Evolutionary conservation across 2,329 filamentous ascomycete species (phyloP).

Genomic region (Xylariaceae sp.): DNA sequence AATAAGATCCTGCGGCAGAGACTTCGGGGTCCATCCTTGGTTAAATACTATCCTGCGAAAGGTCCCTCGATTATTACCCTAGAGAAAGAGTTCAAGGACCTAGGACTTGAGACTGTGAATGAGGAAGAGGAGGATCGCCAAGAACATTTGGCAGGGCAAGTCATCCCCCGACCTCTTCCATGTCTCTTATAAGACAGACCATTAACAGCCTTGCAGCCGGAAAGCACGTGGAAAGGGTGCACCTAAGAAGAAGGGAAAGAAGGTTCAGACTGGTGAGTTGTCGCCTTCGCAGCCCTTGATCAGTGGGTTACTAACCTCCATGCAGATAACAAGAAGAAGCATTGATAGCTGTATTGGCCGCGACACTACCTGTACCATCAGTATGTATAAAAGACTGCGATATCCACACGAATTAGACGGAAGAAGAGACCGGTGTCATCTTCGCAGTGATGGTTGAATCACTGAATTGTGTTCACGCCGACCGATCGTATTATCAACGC

Average conservation of each 20-base stretch:
- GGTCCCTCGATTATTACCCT: constrained; percentile 57
- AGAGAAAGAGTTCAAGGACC: constrained; percentile 65
- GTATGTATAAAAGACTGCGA: constrained; percentile 10
- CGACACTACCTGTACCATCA: constrained; percentile 8
- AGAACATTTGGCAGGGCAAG: constrained; percentile 65
- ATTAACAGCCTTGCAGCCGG: constrained; percentile 46
- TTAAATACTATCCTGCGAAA: constrained; percentile 81
- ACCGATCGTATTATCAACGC: neutral
- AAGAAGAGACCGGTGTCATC: neutral
- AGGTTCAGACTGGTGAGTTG: constrained; percentile 18
- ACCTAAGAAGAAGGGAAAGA: constrained; percentile 77
- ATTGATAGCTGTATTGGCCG: neutral
- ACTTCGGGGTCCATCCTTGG: constrained; percentile 74
- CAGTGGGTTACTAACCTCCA: neutral
- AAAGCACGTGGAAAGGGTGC: constrained; percentile 79
- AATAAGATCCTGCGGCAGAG: constrained; percentile 90
- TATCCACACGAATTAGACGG: constrained; percentile 4
- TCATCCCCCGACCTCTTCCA: constrained; percentile 7
- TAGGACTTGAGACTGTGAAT: constrained; percentile 65
- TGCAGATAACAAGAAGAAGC: constrained; percentile 11
- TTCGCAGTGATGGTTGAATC: neutral
- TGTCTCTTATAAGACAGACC: neutral
- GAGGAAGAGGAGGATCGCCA: constrained; percentile 74
- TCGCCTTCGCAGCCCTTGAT: neutral
- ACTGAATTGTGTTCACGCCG: neutral